Percentiles rank a stretch among this genome's conserved stretches.
Evolutionary conservation across 164 flowering plant genomes (phyloP).

Genomic region (Magnolia changhungtana): DNA sequence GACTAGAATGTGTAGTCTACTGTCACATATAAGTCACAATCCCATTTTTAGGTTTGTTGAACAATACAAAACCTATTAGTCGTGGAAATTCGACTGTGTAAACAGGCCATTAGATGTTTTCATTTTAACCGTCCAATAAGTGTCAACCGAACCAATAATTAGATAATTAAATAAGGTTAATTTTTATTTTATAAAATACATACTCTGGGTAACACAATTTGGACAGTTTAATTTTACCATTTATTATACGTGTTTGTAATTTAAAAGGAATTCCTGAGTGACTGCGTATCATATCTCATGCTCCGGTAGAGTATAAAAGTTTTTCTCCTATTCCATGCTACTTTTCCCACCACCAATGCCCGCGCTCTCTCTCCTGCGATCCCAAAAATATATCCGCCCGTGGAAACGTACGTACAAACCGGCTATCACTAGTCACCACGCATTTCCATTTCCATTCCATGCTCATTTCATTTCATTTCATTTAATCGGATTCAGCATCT

Average conservation of each 20-base stretch:
- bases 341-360: background rate
- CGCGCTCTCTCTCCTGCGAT: background rate
- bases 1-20: too few relatives aligned
- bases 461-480: conserved; percentile 43
- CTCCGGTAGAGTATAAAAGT: background rate
- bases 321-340: background rate
- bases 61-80: too few relatives aligned
- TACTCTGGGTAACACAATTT: too few relatives aligned
- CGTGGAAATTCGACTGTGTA: too few relatives aligned
- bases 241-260: background rate
- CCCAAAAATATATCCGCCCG: conserved; percentile 4
- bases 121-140: background rate
- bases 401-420: background rate
- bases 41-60: too few relatives aligned
- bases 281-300: background rate
- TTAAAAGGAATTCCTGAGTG: background rate
- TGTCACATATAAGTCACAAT: too few relatives aligned
- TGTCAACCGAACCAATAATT: too few relatives aligned
- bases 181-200: background rate
- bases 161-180: background rate
- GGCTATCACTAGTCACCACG: conserved; percentile 11
- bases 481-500: conserved; percentile 49
- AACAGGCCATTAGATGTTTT: background rate
- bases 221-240: background rate
- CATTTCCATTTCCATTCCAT: conserved; percentile 31